Percentiles rank a stretch among this genome's conserved stretches.
Conservation (phyloP, 352 stramenopile species). For the Pythium rishiriense region DNA sequence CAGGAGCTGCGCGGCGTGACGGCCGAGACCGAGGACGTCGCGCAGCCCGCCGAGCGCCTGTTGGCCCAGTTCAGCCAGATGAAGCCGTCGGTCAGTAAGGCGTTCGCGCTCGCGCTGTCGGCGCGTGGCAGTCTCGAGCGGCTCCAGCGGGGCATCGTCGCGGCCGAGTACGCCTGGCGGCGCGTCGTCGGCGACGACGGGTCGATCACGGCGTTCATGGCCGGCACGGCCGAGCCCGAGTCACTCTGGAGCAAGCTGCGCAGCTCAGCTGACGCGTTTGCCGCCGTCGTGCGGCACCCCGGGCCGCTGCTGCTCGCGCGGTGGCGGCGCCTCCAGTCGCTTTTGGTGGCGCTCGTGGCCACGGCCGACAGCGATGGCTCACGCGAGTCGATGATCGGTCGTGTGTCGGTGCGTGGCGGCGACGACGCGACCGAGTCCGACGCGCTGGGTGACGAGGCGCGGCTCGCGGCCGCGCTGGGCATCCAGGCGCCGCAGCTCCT, state of each 20-base stretch:
- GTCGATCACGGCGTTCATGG: constrained; percentile 35
- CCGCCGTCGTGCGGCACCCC: constrained; percentile 19
- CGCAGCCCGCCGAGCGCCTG: constrained; percentile 35
- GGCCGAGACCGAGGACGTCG: constrained; percentile 36
- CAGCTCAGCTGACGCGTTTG: constrained; percentile 4
- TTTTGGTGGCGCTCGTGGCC: constrained; percentile 7
- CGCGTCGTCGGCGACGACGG: constrained; percentile 29
- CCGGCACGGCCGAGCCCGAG: constrained; percentile 20
- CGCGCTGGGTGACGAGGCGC: background rate
- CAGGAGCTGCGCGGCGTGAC: constrained; percentile 50
- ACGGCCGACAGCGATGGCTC: background rate
- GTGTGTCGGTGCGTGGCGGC: background rate
- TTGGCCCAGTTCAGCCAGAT: constrained; percentile 28
- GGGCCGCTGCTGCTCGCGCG: constrained; percentile 16
- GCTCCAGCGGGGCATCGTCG: constrained; percentile 34
- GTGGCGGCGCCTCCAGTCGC: constrained; percentile 23
- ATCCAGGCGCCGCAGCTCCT: constrained; percentile 1
- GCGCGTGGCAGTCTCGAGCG: constrained; percentile 23
- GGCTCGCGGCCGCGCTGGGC: background rate
- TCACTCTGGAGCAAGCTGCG: constrained; percentile 25
- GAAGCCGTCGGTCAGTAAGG: constrained; percentile 25
- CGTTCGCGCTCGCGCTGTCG: constrained; percentile 28
- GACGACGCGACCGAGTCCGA: background rate
- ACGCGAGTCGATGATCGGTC: background rate
- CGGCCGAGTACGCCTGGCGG: constrained; percentile 48